Base-by-base conservation (phyloP, 805 yeast species). In the Candida anglica region DNA sequence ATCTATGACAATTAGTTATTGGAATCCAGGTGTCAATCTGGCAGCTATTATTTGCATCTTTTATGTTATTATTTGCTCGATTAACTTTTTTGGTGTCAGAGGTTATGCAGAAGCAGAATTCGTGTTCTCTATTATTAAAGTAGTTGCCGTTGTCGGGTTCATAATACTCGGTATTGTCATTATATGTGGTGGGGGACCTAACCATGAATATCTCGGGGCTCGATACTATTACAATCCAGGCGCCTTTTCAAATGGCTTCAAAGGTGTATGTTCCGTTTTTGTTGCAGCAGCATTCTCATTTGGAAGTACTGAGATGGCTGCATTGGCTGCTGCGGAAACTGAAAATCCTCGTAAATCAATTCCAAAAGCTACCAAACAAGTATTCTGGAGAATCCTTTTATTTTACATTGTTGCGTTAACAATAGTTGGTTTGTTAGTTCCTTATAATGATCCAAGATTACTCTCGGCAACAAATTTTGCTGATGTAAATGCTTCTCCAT, bases 41-140 rank as follows among this genome's bases (percentile, higher is more conserved):
- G 82, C 75, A 30, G 76, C 75, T 6, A 79, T 71, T 56, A 77
- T 77, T 20, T 67, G 72, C 2, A 66, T 78, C 23, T 78, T 79
- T 45, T 79, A 68, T 47, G 64, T 61, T 3, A 46, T 75, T 19
- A 69, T 80, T 39, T 52, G 75, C 20, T 39, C 55, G 25, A 72
- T 79, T 39, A 79, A 79, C 53, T 56, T 79, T 35, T 71, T 76
- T 35, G 85, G 86, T 45, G 80, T 77, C 25, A 66, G 62, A 45
- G 84, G 84, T 38, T 80, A 78, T 47, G 86, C 84, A 55, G 86
- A 80, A 56, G 77, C 79, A 20, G 86, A 80, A 55, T 77, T 73
- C 43, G 50, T 74, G 27, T 71, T 80, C 46, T 73, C 79, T 34
- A 30, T 63, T 14, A 60, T 73, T 36, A 80, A 80, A 53, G 73